Percentiles rank a stretch among this genome's conserved stretches.
These are phyloP conservation scores for Aspergillus asperescens DNA, from an alignment of 495 filamentous ascomycete genomes.

Conservation along the genomic window DNA sequence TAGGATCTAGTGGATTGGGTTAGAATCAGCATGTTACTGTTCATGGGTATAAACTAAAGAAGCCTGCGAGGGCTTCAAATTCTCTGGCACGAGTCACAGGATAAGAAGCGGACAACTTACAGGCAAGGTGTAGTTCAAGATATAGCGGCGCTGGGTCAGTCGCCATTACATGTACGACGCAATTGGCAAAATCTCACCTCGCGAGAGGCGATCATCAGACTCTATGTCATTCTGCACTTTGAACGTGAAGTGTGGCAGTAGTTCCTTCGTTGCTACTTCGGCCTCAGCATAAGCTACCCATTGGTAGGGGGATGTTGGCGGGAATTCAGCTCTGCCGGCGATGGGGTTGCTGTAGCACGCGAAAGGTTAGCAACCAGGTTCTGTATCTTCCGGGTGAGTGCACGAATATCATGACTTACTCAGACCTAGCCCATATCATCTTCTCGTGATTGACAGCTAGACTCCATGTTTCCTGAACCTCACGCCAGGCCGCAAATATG, in stretches of 20 bases:
- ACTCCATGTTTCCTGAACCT: background rate
- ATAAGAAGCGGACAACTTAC: slow-evolving; percentile 1
- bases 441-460: background rate
- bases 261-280: background rate
- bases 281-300: background rate
- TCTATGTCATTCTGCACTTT: background rate
- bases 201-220: background rate
- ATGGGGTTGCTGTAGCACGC: background rate
- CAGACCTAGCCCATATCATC: background rate
- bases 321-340: background rate
- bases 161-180: slow-evolving; percentile 3
- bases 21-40: background rate
- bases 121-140: slow-evolving; percentile 1
- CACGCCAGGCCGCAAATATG: background rate
- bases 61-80: no score
- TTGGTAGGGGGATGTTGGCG: background rate
- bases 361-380: background rate
- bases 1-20: background rate
- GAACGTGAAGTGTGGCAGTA: background rate
- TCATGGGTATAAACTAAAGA: background rate
- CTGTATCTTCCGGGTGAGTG: background rate
- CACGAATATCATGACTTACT: no score
- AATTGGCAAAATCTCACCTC: background rate
- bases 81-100: no score
- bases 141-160: background rate